Percentiles rank a stretch among this genome's conserved stretches.
Conservation (phyloP, 495 filamentous ascomycete genomes). For the Aspergillus coremiiformis region DNA sequence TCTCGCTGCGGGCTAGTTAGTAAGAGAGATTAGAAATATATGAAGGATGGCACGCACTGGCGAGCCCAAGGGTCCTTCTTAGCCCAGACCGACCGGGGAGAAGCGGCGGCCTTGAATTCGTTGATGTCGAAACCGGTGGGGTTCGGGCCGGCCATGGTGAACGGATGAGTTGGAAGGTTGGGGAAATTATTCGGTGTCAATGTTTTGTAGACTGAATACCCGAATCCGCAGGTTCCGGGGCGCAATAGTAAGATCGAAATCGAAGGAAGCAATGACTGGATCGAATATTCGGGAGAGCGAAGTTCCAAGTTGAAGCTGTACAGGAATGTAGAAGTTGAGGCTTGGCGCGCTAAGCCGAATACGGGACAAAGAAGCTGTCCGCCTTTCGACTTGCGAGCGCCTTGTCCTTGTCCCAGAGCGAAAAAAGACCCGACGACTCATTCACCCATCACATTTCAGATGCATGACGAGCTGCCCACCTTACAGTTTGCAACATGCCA, state of each 20-base stretch:
- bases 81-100: constrained; percentile 45
- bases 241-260: constrained; percentile 7
- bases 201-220: not conserved
- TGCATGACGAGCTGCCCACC: constrained; percentile 14
- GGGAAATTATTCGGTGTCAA: constrained; percentile 4
- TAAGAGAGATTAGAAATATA: not conserved
- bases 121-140: constrained; percentile 78
- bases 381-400: constrained; percentile 8
- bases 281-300: constrained; percentile 1
- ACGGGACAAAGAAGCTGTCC: constrained; percentile 13
- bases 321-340: constrained; percentile 7
- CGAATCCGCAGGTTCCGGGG: constrained; percentile 10
- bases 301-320: constrained; percentile 21
- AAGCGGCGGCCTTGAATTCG: constrained; percentile 62
- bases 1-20: constrained; percentile 54
- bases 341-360: constrained; percentile 31
- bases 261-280: not conserved
- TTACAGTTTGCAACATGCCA: constrained; percentile 19
- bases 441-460: constrained; percentile 9
- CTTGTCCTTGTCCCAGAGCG: constrained; percentile 3
- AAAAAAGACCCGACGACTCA: constrained; percentile 11
- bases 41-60: constrained; percentile 42
- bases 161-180: constrained; percentile 3
- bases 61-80: constrained; percentile 83
- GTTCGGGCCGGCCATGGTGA: constrained; percentile 51